Evolutionary conservation across 306 rosid genomes (phyloP).

Genomic region (Astragalus membranaceus): DNA sequence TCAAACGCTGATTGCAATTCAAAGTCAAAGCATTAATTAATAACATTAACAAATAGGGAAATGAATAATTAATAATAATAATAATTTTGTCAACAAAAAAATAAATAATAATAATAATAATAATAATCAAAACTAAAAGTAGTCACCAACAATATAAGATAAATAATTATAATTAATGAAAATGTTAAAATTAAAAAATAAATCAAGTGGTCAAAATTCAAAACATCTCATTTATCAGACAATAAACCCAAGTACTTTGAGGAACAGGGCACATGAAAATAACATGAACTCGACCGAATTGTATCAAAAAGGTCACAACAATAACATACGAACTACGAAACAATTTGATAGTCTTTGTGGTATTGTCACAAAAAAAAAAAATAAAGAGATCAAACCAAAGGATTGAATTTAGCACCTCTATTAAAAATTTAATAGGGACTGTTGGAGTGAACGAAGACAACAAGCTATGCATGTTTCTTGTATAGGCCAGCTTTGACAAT

Average conservation of each 20-base stretch:
- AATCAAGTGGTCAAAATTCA: neutral
- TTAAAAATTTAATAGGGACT: neutral
- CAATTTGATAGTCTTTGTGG: neutral
- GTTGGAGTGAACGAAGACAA: conserved; percentile 21
- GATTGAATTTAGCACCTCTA: conserved; percentile 10
- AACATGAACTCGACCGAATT: neutral
- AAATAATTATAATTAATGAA: too few relatives aligned
- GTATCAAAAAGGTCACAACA: neutral
- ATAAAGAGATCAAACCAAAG: neutral
- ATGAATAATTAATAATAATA: neutral
- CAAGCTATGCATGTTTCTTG: conserved; percentile 19
- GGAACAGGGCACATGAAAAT: neutral
- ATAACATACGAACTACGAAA: too few relatives aligned
- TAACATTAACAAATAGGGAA: neutral
- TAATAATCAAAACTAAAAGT: too few relatives aligned
- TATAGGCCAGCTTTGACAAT: conserved; percentile 3
- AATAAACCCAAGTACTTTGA: neutral
- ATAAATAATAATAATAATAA: too few relatives aligned
- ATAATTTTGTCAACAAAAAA: too few relatives aligned
- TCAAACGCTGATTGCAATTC: conserved; percentile 12
- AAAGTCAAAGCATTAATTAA: neutral
- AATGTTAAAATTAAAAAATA: too few relatives aligned
- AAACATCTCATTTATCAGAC: neutral
- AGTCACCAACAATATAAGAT: neutral
- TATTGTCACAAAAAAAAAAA: neutral